Evolutionary conservation across 2,329 filamentous ascomycete genomes (phyloP).

Genomic region (Dothistroma septosporum): DNA sequence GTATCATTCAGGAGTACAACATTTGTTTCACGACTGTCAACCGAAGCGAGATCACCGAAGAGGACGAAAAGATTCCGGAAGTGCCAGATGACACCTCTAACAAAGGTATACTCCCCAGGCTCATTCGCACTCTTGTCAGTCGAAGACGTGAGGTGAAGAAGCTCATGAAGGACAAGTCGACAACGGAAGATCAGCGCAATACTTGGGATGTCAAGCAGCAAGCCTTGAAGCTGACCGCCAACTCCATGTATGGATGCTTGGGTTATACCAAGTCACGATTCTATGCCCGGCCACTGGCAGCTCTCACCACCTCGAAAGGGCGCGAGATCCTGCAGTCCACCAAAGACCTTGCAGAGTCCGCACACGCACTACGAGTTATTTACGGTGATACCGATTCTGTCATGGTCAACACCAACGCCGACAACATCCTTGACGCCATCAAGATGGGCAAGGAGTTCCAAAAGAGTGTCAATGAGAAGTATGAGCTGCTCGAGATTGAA

Average conservation of each 20-base stretch:
- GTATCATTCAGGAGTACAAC: slow-evolving; percentile 98
- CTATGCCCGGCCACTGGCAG: slow-evolving; percentile 89
- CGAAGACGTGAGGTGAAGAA: slow-evolving; percentile 89
- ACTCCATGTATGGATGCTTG: slow-evolving; percentile 99
- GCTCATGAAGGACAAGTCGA: slow-evolving; percentile 90
- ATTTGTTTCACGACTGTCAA: slow-evolving; percentile 99
- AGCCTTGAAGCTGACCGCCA: slow-evolving; percentile 93
- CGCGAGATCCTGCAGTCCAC: slow-evolving; percentile 95
- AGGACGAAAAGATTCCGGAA: slow-evolving; percentile 84
- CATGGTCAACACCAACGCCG: slow-evolving; percentile 99
- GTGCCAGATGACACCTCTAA: slow-evolving; percentile 69
- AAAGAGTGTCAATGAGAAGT: slow-evolving; percentile 86
- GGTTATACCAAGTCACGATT: slow-evolving; percentile 96
- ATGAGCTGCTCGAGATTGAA: slow-evolving; percentile 90
- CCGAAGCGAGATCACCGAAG: slow-evolving; percentile 65
- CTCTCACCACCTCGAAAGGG: slow-evolving; percentile 94
- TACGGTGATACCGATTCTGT: slow-evolving; percentile 99
- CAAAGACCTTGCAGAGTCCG: slow-evolving; percentile 89
- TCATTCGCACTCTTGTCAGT: slow-evolving; percentile 87
- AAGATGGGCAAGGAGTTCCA: slow-evolving; percentile 95
- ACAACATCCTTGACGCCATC: slow-evolving; percentile 84
- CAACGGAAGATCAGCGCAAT: slow-evolving; percentile 78
- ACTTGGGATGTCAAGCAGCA: slow-evolving; percentile 98
- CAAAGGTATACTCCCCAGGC: slow-evolving; percentile 79
- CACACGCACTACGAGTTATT: slow-evolving; percentile 80